phyloP scores from a whole-genome alignment of 2,329 filamentous ascomycete genomes.

The Teratosphaeria zuluensis region DNA sequence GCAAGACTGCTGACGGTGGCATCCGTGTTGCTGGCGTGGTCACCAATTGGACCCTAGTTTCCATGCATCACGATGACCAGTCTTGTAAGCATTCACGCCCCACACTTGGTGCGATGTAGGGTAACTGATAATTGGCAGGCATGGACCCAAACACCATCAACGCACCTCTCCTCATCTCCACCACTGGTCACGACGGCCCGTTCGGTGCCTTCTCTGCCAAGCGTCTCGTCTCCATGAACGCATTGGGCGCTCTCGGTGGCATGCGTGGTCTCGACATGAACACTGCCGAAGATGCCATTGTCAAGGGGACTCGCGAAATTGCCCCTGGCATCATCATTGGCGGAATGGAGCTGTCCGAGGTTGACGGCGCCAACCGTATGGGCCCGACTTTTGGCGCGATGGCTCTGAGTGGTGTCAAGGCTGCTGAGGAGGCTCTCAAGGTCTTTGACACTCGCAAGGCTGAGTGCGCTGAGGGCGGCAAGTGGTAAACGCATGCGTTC shows the following conservation, averaged over 20 bases:
- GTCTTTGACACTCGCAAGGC: conserved; percentile 69
- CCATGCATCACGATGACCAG: conserved; percentile 48
- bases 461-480: conserved; percentile 51
- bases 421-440: conserved; percentile 73
- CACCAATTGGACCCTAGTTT: conserved; percentile 90
- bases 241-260: conserved; percentile 71
- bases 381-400: conserved; percentile 84
- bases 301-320: conserved; percentile 82
- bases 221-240: conserved; percentile 79
- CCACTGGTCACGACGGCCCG: conserved; percentile 82
- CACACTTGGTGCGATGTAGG: neutral
- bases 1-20: conserved; percentile 43
- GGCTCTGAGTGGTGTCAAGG: conserved; percentile 79
- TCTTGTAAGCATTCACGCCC: conserved; percentile 28
- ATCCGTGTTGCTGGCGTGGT: conserved; percentile 80
- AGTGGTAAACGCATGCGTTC: neutral
- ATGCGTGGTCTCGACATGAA: conserved; percentile 96
- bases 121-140: conserved; percentile 25
- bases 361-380: conserved; percentile 64
- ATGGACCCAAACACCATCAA: conserved; percentile 99
- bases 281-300: conserved; percentile 81
- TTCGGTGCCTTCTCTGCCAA: conserved; percentile 89
- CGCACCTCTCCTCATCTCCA: conserved; percentile 76
- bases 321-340: conserved; percentile 84
- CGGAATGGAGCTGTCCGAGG: conserved; percentile 86